Evolutionary conservation across 805 yeast species (phyloP).

Genomic region (Candida nitratophila): DNA sequence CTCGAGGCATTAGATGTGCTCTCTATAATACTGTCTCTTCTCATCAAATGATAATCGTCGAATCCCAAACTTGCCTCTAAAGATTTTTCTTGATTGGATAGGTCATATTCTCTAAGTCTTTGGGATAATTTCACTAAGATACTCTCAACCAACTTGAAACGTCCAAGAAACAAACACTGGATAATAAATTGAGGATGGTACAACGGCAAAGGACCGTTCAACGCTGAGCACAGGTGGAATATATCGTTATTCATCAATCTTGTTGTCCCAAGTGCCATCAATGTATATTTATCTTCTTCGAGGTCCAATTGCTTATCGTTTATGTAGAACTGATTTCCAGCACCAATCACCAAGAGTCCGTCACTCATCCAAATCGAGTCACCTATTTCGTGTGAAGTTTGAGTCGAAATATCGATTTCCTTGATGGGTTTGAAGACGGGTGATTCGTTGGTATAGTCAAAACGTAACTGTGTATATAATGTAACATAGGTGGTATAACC

Average conservation of each 20-base stretch:
- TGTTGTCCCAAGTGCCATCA: constrained; percentile 50
- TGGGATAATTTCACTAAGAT: constrained; percentile 49
- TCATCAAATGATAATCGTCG: constrained; percentile 6
- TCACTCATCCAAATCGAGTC: constrained; percentile 82
- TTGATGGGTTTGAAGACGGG: constrained; percentile 77
- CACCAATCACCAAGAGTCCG: constrained; percentile 74
- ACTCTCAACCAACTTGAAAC: constrained; percentile 45
- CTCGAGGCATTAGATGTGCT: background rate
- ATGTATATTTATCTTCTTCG: constrained; percentile 39
- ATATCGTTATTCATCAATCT: constrained; percentile 49
- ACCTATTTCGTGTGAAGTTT: constrained; percentile 77
- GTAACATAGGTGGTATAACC: constrained; percentile 63
- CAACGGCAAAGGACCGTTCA: constrained; percentile 85
- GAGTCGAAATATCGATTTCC: constrained; percentile 59
- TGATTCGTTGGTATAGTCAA: constrained; percentile 76
- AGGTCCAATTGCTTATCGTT: constrained; percentile 65
- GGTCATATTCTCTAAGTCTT: constrained; percentile 46
- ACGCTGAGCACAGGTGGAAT: constrained; percentile 62
- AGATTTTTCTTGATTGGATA: constrained; percentile 15
- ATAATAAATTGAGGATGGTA: constrained; percentile 87
- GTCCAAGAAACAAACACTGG: constrained; percentile 63
- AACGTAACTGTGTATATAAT: constrained; percentile 74
- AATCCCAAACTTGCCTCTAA: constrained; percentile 21
- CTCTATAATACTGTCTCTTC: constrained; percentile 2
- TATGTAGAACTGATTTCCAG: constrained; percentile 84